Percentiles rank a stretch among this genome's conserved stretches.
Evolutionary conservation across 805 yeast genomes (phyloP).

Genomic region (Ogataea neopini): DNA sequence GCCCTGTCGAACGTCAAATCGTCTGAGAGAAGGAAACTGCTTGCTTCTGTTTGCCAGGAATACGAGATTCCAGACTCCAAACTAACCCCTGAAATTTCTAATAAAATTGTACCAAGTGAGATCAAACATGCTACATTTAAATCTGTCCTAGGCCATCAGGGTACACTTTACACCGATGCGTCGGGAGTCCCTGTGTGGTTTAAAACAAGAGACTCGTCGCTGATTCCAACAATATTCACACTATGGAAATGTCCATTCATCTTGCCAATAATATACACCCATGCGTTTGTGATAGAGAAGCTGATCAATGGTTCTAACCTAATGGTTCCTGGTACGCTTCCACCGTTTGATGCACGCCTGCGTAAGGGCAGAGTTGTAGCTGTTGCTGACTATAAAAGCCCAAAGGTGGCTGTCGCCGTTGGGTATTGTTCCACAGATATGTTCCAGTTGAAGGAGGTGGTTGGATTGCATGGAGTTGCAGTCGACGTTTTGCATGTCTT

Average conservation of each 20-base stretch:
- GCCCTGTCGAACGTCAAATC: slow-evolving; percentile 78
- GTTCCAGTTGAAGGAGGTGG: slow-evolving; percentile 42
- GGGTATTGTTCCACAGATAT: slow-evolving; percentile 61
- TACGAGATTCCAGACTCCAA: slow-evolving; percentile 42
- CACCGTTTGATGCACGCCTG: slow-evolving; percentile 55
- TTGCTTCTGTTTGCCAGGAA: slow-evolving; percentile 42
- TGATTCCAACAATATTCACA: slow-evolving; percentile 72
- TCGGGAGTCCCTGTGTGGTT: slow-evolving; percentile 74
- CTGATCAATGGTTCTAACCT: slow-evolving; percentile 79
- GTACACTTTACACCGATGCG: slow-evolving; percentile 65
- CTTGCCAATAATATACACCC: slow-evolving; percentile 70
- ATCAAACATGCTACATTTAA: slow-evolving; percentile 67
- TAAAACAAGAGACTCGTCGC: slow-evolving; percentile 51
- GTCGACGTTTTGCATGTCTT: slow-evolving; percentile 67
- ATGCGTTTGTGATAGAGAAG: slow-evolving; percentile 68
- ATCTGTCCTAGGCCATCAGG: slow-evolving; percentile 48
- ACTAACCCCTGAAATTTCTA: slow-evolving; percentile 42
- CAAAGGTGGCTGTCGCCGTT: slow-evolving; percentile 68
- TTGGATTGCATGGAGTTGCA: slow-evolving; percentile 77
- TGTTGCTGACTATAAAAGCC: slow-evolving; percentile 59
- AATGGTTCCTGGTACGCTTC: slow-evolving; percentile 71
- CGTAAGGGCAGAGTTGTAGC: slow-evolving; percentile 65
- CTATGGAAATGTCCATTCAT: slow-evolving; percentile 69
- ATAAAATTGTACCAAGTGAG: slow-evolving; percentile 48
- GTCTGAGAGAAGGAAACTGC: slow-evolving; percentile 68